Conservation (phyloP, 2,329 filamentous ascomycete genomes). For the Colletotrichum shisoi region DNA sequence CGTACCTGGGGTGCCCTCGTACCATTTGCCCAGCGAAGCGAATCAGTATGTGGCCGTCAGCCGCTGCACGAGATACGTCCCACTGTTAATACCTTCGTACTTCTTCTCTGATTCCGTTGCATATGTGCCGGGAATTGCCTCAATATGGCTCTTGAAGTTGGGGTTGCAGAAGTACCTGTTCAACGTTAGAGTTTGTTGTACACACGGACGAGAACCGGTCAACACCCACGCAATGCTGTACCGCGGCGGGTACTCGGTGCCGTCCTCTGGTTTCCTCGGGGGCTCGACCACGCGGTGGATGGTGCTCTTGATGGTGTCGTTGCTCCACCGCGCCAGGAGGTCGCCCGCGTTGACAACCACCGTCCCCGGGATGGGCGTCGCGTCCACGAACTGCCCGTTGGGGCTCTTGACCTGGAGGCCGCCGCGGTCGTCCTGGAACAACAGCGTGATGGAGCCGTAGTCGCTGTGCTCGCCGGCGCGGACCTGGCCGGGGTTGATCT, state of each 20-base stretch:
- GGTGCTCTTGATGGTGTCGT: constrained; percentile 89
- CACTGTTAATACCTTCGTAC: constrained; percentile 78
- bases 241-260: constrained; percentile 71
- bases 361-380: constrained; percentile 79
- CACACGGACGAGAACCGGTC: not conserved
- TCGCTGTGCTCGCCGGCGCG: constrained; percentile 80
- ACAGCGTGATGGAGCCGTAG: constrained; percentile 67
- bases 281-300: constrained; percentile 91
- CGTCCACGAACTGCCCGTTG: constrained; percentile 80
- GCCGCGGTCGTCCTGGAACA: constrained; percentile 67
- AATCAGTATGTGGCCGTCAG: constrained; percentile 74
- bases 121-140: constrained; percentile 82
- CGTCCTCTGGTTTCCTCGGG: constrained; percentile 63
- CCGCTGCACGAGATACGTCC: constrained; percentile 81
- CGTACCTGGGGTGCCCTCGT: not conserved
- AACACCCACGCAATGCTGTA: constrained; percentile 81
- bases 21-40: too few species aligned
- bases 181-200: constrained; percentile 10
- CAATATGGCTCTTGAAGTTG: constrained; percentile 77
- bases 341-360: constrained; percentile 92
- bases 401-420: constrained; percentile 72
- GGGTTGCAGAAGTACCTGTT: constrained; percentile 85
- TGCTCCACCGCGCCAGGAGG: constrained; percentile 85
- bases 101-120: constrained; percentile 72
- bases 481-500: constrained; percentile 72